Base-by-base conservation (phyloP, 352 stramenopile species). In the Globisporangium cystogenes region DNA sequence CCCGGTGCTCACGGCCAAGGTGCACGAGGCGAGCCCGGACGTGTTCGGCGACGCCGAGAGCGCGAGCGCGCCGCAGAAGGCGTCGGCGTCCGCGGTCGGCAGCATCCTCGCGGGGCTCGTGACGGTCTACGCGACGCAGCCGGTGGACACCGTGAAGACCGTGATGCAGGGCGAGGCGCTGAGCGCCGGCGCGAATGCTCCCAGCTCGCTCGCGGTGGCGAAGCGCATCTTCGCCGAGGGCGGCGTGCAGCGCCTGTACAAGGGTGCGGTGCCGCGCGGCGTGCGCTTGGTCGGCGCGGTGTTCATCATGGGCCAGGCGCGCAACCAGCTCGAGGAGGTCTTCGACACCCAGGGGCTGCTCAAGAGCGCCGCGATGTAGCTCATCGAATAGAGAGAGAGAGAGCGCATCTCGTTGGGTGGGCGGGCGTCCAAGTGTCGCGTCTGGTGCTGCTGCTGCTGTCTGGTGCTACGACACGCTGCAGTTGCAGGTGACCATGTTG, bases 81-180 rank as follows among this genome's bases (percentile, higher is more conserved):
- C 78, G 12, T 85, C 67, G 18, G 81, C 82, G 3, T 86, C 78
- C 7, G 62, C 76, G 6, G 68, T 72, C 24, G 83, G 81, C n/a
- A 91, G 83, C 48, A 66, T 89, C 27, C 54, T 82, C 20, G 79
- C 83, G 7, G 83, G 83, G 2, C 67, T 94, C 18, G 62, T 90
- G 26, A 90, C 83, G 1, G 81, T 94, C 16, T 73, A 72, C 49
- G 79, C 60, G 31, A 94, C 80, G 46, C 83, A 94, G 64, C 83
- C 83, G 7, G 63, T 94, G 14, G 83, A 94, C 52, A 94, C 82
- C 14, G 55, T 93, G 51, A 93, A 93, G 70, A 93, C 82, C 0
- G 78, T 93, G 24, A 87, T 91, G 72, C 83, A 93, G 55, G 83
- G 83, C 31, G 78, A 93, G 50, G 79, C 80, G 16, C 65, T 90